phyloP scores from a whole-genome alignment of 306 rosid genomes.

The Vicia villosa region DNA sequence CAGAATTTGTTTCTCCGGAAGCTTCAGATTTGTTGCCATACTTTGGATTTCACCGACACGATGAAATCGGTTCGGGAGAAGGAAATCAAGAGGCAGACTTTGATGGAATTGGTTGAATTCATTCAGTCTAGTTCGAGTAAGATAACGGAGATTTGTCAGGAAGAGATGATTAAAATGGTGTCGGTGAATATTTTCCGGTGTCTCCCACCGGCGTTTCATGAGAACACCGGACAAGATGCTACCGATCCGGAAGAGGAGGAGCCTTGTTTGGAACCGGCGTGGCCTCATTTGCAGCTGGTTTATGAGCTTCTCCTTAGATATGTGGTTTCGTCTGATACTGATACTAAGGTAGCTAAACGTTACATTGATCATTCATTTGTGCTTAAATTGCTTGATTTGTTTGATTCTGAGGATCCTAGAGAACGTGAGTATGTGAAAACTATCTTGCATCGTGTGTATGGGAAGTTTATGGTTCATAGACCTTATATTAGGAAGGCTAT shows the following conservation, averaged over 20 bases:
- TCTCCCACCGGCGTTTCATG: conserved; percentile 83
- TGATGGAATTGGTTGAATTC: conserved; percentile 85
- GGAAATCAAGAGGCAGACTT: conserved; percentile 84
- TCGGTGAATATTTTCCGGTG: conserved; percentile 85
- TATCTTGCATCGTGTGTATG: conserved; percentile 87
- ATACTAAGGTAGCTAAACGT: conserved; percentile 89
- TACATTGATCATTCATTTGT: conserved; percentile 93
- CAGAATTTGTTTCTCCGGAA: conserved; percentile 74
- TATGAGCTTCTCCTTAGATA: conserved; percentile 91
- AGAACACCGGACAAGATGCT: conserved; percentile 76
- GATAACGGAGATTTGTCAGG: conserved; percentile 82
- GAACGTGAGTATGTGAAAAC: conserved; percentile 95
- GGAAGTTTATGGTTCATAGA: conserved; percentile 96
- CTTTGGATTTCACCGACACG: conserved; percentile 75
- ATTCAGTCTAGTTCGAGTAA: conserved; percentile 89
- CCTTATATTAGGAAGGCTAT: conserved; percentile 91
- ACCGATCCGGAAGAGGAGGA: conserved; percentile 93
- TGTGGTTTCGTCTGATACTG: conserved; percentile 94
- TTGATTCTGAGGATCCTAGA: conserved; percentile 87
- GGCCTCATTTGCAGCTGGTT: conserved; percentile 95
- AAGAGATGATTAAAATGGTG: conserved; percentile 90
- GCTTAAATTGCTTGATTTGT: conserved; percentile 83
- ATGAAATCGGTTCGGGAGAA: conserved; percentile 75
- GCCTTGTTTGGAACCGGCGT: conserved; percentile 74
- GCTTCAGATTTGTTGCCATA: conserved; percentile 69